Base-by-base conservation (phyloP, 2,329 filamentous ascomycete genomes). In the Hymenoscyphus linearis region DNA sequence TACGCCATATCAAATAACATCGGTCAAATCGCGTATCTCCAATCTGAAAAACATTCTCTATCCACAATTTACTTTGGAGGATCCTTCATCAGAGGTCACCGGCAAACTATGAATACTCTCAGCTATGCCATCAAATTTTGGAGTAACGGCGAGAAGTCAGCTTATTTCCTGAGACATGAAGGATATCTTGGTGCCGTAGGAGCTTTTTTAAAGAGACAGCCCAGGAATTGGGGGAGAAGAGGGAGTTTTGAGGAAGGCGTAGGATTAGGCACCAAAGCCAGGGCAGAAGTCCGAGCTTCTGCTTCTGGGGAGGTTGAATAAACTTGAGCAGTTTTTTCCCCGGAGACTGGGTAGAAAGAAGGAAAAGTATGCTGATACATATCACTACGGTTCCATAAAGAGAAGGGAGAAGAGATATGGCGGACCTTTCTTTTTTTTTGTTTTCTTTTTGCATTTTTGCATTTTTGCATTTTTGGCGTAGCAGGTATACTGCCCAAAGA, bases 1-100 rank as follows among this genome's bases (percentile, higher is more conserved):
- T 99, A 96, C 76, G 95, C 95, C 26, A 91, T 98, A 68, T 93
- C 89, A 74, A 98, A 98, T 79, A 98, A 98, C 76, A 97, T 98
- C 66, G 95, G 95, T 16, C 95, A 99, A 78, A 96, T 99, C 69
- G 92, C 95, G 52, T 97, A 95, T 74, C 81, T 99, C n/a, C 95
- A 98, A 73, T 95, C 91, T 5, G 93, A 97, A 74, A 95, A 96
- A 72, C 93, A 99, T 77, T 85, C 88, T 53, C 80, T 98, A 27
- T 89, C 90, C 65, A 87, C 93, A 71, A 98, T 99, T 64, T 99
- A 99, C 78, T 99, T 99, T 75, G 95, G 95, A 25, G 95, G 95
- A 26, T 95, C 90, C 6, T 99, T 98, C 74, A 98, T 99, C 72
- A 87, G 95, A 50, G 95, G 95, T 47, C 95, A 99, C 75, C 86